These are phyloP conservation scores for Malus hybrid DNA, from an alignment of 331 rosid species.

Conservation along the genomic window DNA sequence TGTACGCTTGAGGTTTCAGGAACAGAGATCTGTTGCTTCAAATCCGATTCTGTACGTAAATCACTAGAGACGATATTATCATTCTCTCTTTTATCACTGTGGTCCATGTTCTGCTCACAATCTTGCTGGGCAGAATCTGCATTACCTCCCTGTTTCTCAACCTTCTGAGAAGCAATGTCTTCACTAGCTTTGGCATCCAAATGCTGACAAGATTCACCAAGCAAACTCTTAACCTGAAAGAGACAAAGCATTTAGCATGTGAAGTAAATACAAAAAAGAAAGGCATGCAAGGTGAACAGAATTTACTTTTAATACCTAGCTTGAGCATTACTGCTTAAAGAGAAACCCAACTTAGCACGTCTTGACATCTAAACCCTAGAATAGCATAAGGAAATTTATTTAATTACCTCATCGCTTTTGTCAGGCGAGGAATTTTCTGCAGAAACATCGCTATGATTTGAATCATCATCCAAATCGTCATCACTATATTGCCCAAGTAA, in stretches of 20 bases:
- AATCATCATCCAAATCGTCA: constrained; percentile 63
- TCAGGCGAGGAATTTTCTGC: constrained; percentile 28
- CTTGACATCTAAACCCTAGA: background rate
- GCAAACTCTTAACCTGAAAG: constrained; percentile 35
- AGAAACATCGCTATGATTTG: constrained; percentile 29
- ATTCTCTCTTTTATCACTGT: constrained; percentile 32
- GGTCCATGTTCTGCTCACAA: constrained; percentile 20
- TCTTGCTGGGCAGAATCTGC: constrained; percentile 25
- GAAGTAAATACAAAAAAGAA: background rate
- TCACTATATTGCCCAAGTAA: constrained; percentile 96
- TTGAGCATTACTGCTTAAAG: background rate
- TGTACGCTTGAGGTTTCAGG: constrained; percentile 33
- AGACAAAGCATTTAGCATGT: constrained; percentile 15
- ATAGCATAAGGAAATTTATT: background rate
- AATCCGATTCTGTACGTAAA: constrained; percentile 31
- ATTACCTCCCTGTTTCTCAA: constrained; percentile 30
- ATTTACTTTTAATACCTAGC: background rate
- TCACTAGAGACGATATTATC: constrained; percentile 17
- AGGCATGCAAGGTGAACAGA: background rate
- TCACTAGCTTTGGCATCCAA: constrained; percentile 16
- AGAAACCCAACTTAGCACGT: background rate
- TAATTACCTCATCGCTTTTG: constrained; percentile 53
- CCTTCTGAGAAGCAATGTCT: constrained; percentile 33
- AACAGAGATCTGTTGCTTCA: constrained; percentile 28
- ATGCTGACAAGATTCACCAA: constrained; percentile 35